These are phyloP conservation scores for Chrysanthemum seticuspe DNA, from an alignment of 129 eudicot genomes.

Conservation along the genomic window DNA sequence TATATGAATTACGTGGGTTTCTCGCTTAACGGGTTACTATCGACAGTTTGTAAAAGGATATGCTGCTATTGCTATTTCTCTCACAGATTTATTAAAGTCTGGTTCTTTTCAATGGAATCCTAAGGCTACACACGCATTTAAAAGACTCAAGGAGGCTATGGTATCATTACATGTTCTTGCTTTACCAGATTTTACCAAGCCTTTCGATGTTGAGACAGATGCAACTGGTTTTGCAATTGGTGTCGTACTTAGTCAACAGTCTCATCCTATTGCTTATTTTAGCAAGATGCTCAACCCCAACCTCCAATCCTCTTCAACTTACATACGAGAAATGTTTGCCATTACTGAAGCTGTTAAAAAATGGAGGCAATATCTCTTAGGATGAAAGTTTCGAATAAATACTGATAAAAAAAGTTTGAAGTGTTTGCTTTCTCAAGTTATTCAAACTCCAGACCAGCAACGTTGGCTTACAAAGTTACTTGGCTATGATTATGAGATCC, in stretches of 20 bases:
- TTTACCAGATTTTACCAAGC: not conserved
- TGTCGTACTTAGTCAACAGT: slow-evolving; percentile 30
- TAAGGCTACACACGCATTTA: not conserved
- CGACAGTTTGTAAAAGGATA: not conserved
- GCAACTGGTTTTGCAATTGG: slow-evolving; percentile 31
- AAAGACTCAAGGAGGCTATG: slow-evolving; percentile 42
- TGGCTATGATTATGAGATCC: not conserved
- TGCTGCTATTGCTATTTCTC: not conserved
- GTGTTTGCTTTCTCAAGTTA: not conserved
- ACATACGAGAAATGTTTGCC: not conserved
- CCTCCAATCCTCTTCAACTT: not conserved
- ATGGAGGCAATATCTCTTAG: not conserved
- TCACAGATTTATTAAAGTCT: not conserved
- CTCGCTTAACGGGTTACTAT: not conserved
- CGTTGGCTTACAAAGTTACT: not conserved
- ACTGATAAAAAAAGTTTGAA: not conserved
- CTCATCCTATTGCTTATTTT: slow-evolving; percentile 21
- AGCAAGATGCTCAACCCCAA: slow-evolving; percentile 40
- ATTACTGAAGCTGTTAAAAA: not conserved
- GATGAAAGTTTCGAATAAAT: not conserved
- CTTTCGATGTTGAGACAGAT: slow-evolving; percentile 31
- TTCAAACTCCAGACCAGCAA: not conserved
- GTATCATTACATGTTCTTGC: not conserved
- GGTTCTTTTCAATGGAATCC: not conserved
- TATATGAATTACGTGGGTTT: not conserved